phyloP scores from a whole-genome alignment of 148 eudicot species.

The Suaeda aralocaspica region DNA sequence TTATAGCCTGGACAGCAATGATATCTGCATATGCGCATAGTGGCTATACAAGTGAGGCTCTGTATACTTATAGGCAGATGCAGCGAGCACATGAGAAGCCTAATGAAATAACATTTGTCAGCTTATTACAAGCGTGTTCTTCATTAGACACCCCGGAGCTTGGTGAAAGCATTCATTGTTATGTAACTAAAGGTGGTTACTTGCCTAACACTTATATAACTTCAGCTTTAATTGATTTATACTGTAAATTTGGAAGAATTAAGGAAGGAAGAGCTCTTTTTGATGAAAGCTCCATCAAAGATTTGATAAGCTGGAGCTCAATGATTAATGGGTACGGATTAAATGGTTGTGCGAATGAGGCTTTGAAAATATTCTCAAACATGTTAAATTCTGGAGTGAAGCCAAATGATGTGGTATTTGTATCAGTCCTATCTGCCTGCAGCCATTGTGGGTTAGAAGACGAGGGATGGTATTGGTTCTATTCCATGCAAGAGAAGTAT shows the following conservation, averaged over 20 bases:
- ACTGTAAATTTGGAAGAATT: constrained; percentile 59
- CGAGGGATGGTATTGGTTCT: constrained; percentile 67
- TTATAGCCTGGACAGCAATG: constrained; percentile 68
- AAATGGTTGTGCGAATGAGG: constrained; percentile 61
- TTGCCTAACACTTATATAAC: constrained; percentile 40
- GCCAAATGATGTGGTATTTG: constrained; percentile 63
- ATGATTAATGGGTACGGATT: constrained; percentile 67
- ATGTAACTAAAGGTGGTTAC: constrained; percentile 44
- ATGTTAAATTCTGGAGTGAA: constrained; percentile 46
- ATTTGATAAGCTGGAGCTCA: constrained; percentile 71
- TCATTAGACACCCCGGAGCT: constrained; percentile 33
- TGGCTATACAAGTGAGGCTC: constrained; percentile 39
- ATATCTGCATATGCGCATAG: constrained; percentile 53
- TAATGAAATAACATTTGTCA: constrained; percentile 57
- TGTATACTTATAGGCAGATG: constrained; percentile 42
- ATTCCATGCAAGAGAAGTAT: constrained; percentile 47
- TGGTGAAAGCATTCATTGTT: constrained; percentile 57
- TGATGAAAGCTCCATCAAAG: constrained; percentile 35
- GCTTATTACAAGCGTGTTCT: constrained; percentile 60
- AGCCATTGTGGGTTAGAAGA: constrained; percentile 65
- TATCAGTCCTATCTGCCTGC: constrained; percentile 61
- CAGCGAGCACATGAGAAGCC: constrained; percentile 48
- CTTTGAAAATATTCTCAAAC: constrained; percentile 48
- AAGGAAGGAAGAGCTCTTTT: constrained; percentile 49
- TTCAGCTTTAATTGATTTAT: constrained; percentile 55